Conservation (phyloP, 768 basidiomycete genomes). For the Multifurca ochricompacta region DNA sequence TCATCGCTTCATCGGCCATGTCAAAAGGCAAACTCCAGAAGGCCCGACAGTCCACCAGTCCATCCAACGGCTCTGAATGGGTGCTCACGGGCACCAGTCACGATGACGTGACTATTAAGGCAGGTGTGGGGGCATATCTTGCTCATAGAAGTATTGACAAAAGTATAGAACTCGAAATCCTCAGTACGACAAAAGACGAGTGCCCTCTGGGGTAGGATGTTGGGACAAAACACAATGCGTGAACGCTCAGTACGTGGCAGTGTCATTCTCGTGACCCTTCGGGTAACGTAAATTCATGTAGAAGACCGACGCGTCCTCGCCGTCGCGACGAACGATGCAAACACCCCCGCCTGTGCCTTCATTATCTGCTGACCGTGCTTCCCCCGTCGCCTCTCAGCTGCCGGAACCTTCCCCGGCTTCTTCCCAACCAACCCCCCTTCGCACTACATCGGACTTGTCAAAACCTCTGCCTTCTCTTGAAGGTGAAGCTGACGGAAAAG, state of each 20-base stretch:
- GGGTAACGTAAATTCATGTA: background rate
- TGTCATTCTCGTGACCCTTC: slow-evolving; percentile 10
- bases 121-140: slow-evolving; percentile 26
- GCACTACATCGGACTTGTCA: slow-evolving; percentile 30
- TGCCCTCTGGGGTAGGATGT: slow-evolving; percentile 73
- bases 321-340: slow-evolving; percentile 9
- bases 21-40: slow-evolving; percentile 23
- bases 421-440: slow-evolving; percentile 12
- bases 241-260: slow-evolving; percentile 56
- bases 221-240: slow-evolving; percentile 54
- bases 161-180: slow-evolving; percentile 41
- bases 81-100: slow-evolving; percentile 39
- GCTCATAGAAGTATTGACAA: slow-evolving; percentile 8
- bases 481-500: slow-evolving; percentile 28
- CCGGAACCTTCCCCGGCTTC: slow-evolving; percentile 42
- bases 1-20: slow-evolving; percentile 26
- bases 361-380: background rate
- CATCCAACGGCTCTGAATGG: slow-evolving; percentile 38
- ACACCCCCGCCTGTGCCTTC: slow-evolving; percentile 25
- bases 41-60: background rate
- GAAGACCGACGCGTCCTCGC: slow-evolving; percentile 28
- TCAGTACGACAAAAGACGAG: slow-evolving; percentile 74
- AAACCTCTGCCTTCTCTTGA: slow-evolving; percentile 63
- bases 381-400: slow-evolving; percentile 31
- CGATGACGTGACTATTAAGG: slow-evolving; percentile 41